Percentiles rank a stretch among this genome's conserved stretches.
Conservation (phyloP, 257 asterid species). For the Solanum lignicaule region DNA sequence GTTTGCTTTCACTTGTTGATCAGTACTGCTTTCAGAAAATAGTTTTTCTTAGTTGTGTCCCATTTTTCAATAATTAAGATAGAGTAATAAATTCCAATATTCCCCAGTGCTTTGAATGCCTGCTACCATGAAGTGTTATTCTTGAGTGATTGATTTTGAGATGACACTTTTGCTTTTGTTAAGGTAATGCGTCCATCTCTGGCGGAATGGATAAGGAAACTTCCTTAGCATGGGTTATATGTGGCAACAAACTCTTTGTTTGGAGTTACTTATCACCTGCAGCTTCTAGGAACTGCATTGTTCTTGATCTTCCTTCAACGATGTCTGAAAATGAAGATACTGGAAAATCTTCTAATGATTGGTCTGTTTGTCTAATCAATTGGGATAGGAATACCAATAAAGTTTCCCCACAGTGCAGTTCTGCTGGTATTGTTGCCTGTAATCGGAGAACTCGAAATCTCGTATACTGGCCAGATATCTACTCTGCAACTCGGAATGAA, state of each 20-base stretch:
- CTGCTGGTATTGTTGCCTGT: slow-evolving; percentile 70
- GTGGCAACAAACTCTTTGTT: slow-evolving; percentile 52
- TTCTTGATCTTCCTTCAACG: slow-evolving; percentile 55
- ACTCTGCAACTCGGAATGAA: slow-evolving; percentile 23
- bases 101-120: not conserved
- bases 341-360: slow-evolving; percentile 36
- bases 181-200: slow-evolving; percentile 52
- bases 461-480: slow-evolving; percentile 72
- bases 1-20: not conserved
- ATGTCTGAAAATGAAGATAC: slow-evolving; percentile 26
- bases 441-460: slow-evolving; percentile 41
- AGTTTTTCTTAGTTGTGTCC: not conserved
- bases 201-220: slow-evolving; percentile 91
- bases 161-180: slow-evolving; percentile 12
- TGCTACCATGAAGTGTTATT: not conserved
- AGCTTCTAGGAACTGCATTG: slow-evolving; percentile 49
- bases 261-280: slow-evolving; percentile 66
- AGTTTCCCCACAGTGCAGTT: slow-evolving; percentile 27
- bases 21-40: not conserved
- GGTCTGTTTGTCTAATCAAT: slow-evolving; percentile 60
- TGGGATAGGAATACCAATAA: slow-evolving; percentile 41
- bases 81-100: not conserved
- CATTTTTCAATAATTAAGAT: not conserved
- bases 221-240: slow-evolving; percentile 72
- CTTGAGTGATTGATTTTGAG: not conserved